Evolutionary conservation across 345 rosid genomes (phyloP).

Genomic region (Conringia planisiliqua): DNA sequence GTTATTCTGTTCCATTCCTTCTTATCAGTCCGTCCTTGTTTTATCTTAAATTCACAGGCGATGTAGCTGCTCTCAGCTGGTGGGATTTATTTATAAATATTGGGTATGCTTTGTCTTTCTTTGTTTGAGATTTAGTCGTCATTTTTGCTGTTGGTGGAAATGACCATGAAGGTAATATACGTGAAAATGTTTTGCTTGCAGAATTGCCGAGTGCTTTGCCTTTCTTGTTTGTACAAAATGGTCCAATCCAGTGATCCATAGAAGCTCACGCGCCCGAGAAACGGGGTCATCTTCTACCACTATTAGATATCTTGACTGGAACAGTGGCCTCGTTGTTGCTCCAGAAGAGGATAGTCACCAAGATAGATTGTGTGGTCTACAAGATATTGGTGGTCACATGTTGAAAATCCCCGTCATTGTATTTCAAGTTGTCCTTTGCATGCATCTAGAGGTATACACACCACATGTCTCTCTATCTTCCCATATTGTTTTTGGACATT

Average conservation of each 20-base stretch:
- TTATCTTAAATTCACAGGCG: slow-evolving; percentile 52
- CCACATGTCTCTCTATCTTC: slow-evolving; percentile 23
- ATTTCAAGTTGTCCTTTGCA: slow-evolving; percentile 87
- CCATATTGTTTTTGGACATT: slow-evolving; percentile 22
- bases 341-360: slow-evolving; percentile 57
- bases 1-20: neutral
- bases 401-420: slow-evolving; percentile 84
- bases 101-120: slow-evolving; percentile 49
- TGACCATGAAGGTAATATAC: neutral
- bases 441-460: slow-evolving; percentile 80
- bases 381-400: slow-evolving; percentile 92
- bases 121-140: neutral
- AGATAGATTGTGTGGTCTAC: slow-evolving; percentile 68
- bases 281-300: slow-evolving; percentile 60
- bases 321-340: slow-evolving; percentile 71
- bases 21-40: slow-evolving; percentile 8
- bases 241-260: slow-evolving; percentile 97
- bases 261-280: slow-evolving; percentile 51
- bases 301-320: slow-evolving; percentile 84
- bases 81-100: slow-evolving; percentile 94
- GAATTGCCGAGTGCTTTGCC: slow-evolving; percentile 96
- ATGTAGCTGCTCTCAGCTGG: slow-evolving; percentile 84
- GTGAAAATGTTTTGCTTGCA: slow-evolving; percentile 39
- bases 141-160: slow-evolving; percentile 16
- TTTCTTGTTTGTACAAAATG: slow-evolving; percentile 95